A percentile compares a stretch with the other conserved stretches of the same genome.
Conservation (phyloP, 179 eudicot genomes). For the Carnegiea gigantea region DNA sequence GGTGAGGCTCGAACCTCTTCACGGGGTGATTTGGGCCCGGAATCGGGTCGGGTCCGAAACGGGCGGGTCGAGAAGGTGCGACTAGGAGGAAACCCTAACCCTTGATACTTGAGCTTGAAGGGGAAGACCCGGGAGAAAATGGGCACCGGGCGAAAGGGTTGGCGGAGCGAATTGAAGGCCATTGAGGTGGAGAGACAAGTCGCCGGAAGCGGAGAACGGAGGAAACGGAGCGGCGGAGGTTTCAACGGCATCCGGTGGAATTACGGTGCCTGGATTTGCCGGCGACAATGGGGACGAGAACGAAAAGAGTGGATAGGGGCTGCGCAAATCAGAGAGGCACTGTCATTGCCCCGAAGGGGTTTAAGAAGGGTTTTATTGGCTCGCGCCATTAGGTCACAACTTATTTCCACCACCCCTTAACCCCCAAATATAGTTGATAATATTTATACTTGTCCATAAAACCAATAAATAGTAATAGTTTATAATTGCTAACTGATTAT, state of each 20-base stretch:
- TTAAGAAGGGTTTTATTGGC: slow-evolving; percentile 28
- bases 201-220: slow-evolving; percentile 39
- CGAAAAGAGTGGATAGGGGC: slow-evolving; percentile 10
- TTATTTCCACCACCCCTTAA: too few relatives aligned
- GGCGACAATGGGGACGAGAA: background rate
- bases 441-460: too few relatives aligned
- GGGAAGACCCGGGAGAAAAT: slow-evolving; percentile 53
- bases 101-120: slow-evolving; percentile 50
- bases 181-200: slow-evolving; percentile 36
- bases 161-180: slow-evolving; percentile 34
- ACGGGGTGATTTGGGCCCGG: slow-evolving; percentile 17
- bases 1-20: slow-evolving; percentile 30
- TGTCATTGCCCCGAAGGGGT: slow-evolving; percentile 21
- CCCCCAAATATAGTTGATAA: too few relatives aligned
- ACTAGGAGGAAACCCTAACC: slow-evolving; percentile 26
- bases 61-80: slow-evolving; percentile 44
- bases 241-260: slow-evolving; percentile 37
- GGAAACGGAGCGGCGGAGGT: slow-evolving; percentile 37
- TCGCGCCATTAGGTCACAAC: slow-evolving; percentile 14
- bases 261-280: background rate
- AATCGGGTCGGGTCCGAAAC: slow-evolving; percentile 22
- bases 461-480: too few relatives aligned
- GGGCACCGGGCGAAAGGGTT: slow-evolving; percentile 32
- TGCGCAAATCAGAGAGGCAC: background rate
- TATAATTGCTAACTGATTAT: too few relatives aligned